Conservation (phyloP, 1,284 basidiomycete species). For the Ustilago sp. region DNA sequence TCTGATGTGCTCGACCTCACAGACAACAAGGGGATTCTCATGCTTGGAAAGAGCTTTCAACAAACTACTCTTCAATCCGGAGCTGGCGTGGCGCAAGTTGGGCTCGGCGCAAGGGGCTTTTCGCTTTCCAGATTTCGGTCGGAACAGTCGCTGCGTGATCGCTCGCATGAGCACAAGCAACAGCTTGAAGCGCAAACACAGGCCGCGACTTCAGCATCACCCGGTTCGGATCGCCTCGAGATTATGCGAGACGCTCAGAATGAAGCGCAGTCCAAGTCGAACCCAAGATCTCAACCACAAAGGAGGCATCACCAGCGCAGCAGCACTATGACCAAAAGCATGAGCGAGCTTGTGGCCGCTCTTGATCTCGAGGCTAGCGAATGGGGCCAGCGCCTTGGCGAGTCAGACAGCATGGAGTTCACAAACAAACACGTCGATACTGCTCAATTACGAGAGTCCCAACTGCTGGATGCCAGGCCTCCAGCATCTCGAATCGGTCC, state of each 20-base stretch:
- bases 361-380: constrained; percentile 36
- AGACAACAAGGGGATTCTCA: constrained; percentile 19
- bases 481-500: not conserved
- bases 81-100: constrained; percentile 21
- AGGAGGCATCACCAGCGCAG: constrained; percentile 21
- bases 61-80: constrained; percentile 1
- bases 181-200: not conserved
- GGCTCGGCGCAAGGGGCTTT: constrained; percentile 17
- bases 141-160: constrained; percentile 9
- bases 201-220: not conserved
- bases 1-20: constrained; percentile 40
- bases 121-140: constrained; percentile 9
- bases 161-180: not conserved
- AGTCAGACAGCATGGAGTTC: constrained; percentile 4
- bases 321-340: constrained; percentile 36
- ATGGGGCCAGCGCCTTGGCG: constrained; percentile 16
- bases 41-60: constrained; percentile 1
- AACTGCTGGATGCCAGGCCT: not conserved
- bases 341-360: constrained; percentile 46
- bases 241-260: constrained; percentile 2
- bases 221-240: constrained; percentile 11
- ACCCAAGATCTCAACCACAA: not conserved
- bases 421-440: not conserved
- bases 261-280: not conserved
- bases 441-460: constrained; percentile 6